Evolutionary conservation across 1,284 basidiomycete species (phyloP), one percentile per base, ranked within the genome.

Genomic region (Cystobasidium pallidum): DNA sequence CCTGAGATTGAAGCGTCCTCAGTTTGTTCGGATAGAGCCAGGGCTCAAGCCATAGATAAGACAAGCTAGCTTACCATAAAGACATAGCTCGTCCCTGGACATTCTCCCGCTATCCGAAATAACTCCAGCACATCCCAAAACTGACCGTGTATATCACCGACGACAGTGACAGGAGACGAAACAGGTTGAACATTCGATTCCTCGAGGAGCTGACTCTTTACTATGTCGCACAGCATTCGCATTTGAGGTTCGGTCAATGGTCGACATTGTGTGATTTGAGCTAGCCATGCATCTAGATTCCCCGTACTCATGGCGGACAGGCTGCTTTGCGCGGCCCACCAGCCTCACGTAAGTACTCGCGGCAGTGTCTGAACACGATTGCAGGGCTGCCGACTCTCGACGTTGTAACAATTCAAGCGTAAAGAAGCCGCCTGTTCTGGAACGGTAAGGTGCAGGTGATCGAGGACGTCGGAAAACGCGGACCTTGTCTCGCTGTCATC

Each of bases 101-200:
- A 87, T 77, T 88, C 86, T 6, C 94, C 95, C 8, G 94, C 95
- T 75, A 92, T 91, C 77, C 92, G 83, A 77, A 98, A 84, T 41
- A 98, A 84, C 83, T 98, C 94, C 21, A 94, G 83, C 26, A 97
- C 84, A 80, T 97, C 93, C 92, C 92, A 97, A 80, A 96, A 94
- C 81, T 96, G 93, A 26, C 93, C 93, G 79, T 95, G 93, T 61
- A 96, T 94, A 80, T 95, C 93, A 24, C 92, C 92, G 80, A 92
- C 94, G 70, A 95, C 90, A 0, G 92, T 94, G 26, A 95, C 92
- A 0, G 94, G 94, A 66, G 87, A 89, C 21, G 88, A 89, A 43
- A 97, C 92, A 15, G 92, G 92, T 79, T 95, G 93, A 66, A 97
- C 94, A 79, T 97, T 98, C 75, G 89, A 91, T 81, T 97, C 94